Evolutionary conservation across 208 protist genomes (phyloP), one percentile per base, ranked within the genome.

Genomic region (Phytomonas francai): DNA sequence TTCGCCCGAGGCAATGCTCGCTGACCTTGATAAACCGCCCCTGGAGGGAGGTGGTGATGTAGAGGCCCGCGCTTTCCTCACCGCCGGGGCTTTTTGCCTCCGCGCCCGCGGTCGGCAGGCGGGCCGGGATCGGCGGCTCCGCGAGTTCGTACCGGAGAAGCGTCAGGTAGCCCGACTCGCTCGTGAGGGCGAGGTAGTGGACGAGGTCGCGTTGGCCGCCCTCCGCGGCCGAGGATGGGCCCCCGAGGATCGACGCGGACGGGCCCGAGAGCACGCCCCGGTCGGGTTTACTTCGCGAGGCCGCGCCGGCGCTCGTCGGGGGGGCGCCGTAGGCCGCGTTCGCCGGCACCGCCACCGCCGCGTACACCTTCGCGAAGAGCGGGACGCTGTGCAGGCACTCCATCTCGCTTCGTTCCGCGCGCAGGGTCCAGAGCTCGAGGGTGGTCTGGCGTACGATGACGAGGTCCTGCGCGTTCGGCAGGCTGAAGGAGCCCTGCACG

Each of bases 1-100:
- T 96, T 71, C 98, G 97, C 33, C 97, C 98, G 59, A 98, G 98
- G 27, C 88, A 97, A 60, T 98, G 94, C 63, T 95, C 77, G 78
- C 98, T 98, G 54, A 99, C 89, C 58, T 91, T 88, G 51, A 98
- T 87, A 64, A 98, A 99, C 25, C 54, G n/a, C 56, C 78, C 81
- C 11, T 76, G 73, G 42, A 94, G 77, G 3, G 85, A 91, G 8
- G 83, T 85, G 4, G 80, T 79, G 56, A 89, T 59, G 33, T 63
- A 57, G 31, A 39, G 9, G 27, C 69, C 34, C 0, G 59, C 59
- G 29, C 57, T 61, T 39, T 73, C 71, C 30, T 32, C 78, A 51
- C 56, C 67, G 45, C 78, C 71, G 33, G 36, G 56, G 34, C 66
- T 72, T 36, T 67, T n/a, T 31, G 14, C 34, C 7, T n/a, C 33